phyloP scores from a whole-genome alignment of 441 rosid genomes.

The Gossypium davidsonii region DNA sequence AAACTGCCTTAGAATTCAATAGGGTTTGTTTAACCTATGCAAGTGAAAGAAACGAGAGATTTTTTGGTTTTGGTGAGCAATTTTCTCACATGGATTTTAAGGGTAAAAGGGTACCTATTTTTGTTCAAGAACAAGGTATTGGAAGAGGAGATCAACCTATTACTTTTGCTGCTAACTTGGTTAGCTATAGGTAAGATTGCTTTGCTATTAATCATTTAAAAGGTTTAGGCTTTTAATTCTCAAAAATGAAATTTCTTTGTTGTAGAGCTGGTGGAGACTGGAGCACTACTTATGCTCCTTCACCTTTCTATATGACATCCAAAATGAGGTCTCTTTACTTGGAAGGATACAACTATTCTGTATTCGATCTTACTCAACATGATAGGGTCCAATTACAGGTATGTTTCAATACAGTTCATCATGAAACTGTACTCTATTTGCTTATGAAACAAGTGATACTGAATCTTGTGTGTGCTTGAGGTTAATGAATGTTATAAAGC shows the following conservation, averaged over 20 bases:
- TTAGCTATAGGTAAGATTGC: slow-evolving; percentile 50
- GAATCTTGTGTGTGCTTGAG: not conserved
- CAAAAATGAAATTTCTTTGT: slow-evolving; percentile 1
- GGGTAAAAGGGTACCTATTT: slow-evolving; percentile 60
- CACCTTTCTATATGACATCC: slow-evolving; percentile 6
- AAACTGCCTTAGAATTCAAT: slow-evolving; percentile 29
- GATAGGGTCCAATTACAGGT: slow-evolving; percentile 72
- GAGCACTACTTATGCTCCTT: slow-evolving; percentile 76
- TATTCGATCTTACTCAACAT: slow-evolving; percentile 49
- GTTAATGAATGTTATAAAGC: not conserved
- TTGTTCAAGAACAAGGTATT: slow-evolving; percentile 76
- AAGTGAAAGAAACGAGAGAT: slow-evolving; percentile 49
- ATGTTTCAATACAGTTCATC: not conserved
- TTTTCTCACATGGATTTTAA: slow-evolving; percentile 67
- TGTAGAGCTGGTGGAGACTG: slow-evolving; percentile 67
- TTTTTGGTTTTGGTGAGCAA: slow-evolving; percentile 69
- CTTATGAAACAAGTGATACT: not conserved
- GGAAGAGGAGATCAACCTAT: slow-evolving; percentile 79
- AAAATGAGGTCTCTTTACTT: slow-evolving; percentile 42
- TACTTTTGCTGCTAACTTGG: slow-evolving; percentile 64
- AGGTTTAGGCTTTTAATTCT: not conserved
- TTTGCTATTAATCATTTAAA: not conserved
- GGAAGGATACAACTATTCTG: slow-evolving; percentile 57
- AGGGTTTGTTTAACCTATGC: slow-evolving; percentile 49
- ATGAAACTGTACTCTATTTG: not conserved